Evolutionary conservation across 2,329 filamentous ascomycete species (phyloP).

Genomic region (Nothophoma quercina): DNA sequence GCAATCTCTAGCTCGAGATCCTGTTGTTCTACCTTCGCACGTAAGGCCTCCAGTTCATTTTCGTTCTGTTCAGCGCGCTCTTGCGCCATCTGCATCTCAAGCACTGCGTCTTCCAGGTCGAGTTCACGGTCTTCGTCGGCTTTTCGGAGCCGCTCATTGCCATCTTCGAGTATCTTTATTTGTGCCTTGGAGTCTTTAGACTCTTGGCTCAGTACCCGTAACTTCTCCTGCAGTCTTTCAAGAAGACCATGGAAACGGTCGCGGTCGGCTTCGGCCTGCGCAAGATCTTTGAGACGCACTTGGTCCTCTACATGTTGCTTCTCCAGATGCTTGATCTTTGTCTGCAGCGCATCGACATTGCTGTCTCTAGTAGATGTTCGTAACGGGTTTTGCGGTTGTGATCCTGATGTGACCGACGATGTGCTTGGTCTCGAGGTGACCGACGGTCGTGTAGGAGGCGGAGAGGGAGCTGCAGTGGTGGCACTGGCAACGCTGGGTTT

Average conservation of each 20-base stretch:
- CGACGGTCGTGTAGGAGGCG: constrained; percentile 11
- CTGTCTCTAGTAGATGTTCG: constrained; percentile 29
- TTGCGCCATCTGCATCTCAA: constrained; percentile 96
- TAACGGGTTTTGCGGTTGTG: constrained; percentile 20
- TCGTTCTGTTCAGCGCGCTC: constrained; percentile 86
- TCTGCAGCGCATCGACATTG: constrained; percentile 80
- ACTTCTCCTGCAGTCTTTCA: constrained; percentile 88
- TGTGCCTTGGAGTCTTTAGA: constrained; percentile 77
- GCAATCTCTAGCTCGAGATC: constrained; percentile 90
- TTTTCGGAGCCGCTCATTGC: constrained; percentile 73
- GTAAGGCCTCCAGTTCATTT: constrained; percentile 78
- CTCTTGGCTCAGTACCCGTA: constrained; percentile 84
- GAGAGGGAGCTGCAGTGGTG: constrained; percentile 16
- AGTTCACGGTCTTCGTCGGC: constrained; percentile 85
- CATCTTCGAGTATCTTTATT: constrained; percentile 76
- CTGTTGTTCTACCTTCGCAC: constrained; percentile 80
- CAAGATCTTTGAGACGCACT: constrained; percentile 80
- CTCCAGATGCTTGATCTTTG: constrained; percentile 85
- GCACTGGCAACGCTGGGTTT: constrained; percentile 30
- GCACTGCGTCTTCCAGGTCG: constrained; percentile 81
- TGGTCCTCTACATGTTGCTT: constrained; percentile 85
- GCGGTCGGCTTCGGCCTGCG: constrained; percentile 76
- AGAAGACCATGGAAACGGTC: constrained; percentile 85
- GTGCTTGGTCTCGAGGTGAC: constrained; percentile 24
- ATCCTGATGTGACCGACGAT: constrained; percentile 13